Conservation (phyloP, 2,329 filamentous ascomycete genomes). For the Claviceps fusiformis region DNA sequence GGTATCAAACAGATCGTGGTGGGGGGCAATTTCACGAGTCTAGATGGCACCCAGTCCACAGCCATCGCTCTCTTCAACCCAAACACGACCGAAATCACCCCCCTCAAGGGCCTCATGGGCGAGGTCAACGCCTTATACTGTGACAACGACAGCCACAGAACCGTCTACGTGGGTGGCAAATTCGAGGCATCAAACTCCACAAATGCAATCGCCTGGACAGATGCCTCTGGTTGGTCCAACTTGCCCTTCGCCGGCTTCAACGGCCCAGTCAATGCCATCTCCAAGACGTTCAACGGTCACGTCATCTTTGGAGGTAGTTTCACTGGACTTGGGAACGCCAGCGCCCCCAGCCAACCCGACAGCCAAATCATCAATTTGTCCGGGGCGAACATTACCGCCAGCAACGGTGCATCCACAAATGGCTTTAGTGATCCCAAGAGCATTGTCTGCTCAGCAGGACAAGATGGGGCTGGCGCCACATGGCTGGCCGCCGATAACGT, state of each 20-base stretch:
- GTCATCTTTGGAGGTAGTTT: constrained; percentile 90
- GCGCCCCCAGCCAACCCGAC: constrained; percentile 50
- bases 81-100: constrained; percentile 51
- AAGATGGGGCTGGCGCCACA: constrained; percentile 59
- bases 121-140: constrained; percentile 74
- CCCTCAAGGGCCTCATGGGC: constrained; percentile 70
- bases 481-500: constrained; percentile 65
- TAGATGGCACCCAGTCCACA: constrained; percentile 61
- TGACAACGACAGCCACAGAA: constrained; percentile 56
- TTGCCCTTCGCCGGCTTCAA: constrained; percentile 92
- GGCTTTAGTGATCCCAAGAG: constrained; percentile 66
- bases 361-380: constrained; percentile 74
- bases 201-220: constrained; percentile 77
- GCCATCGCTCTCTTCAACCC: constrained; percentile 75
- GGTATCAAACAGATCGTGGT: constrained; percentile 63
- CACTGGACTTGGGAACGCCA: constrained; percentile 73
- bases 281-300: constrained; percentile 64
- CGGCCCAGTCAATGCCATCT: constrained; percentile 76
- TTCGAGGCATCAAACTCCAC: constrained; percentile 71
- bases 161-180: constrained; percentile 83
- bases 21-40: constrained; percentile 89
- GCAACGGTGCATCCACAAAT: constrained; percentile 43
- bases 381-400: constrained; percentile 58
- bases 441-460: constrained; percentile 61
- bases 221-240: constrained; percentile 56